Evolutionary conservation across 805 yeast genomes (phyloP).

Genomic region (Yamadazyma kitorensis): DNA sequence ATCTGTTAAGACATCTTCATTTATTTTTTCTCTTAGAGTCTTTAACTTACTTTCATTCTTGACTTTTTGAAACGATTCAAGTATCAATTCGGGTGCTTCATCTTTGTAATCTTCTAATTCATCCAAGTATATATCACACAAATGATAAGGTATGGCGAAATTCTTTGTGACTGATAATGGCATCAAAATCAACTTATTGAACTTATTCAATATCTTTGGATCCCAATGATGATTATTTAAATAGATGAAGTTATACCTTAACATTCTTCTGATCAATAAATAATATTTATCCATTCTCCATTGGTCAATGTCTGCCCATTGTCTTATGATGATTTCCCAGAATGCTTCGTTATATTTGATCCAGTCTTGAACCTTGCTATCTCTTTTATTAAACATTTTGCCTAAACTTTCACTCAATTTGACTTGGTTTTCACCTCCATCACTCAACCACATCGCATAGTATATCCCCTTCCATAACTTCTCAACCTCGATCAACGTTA

Average conservation of each 20-base stretch:
- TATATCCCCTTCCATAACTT: conserved; percentile 96
- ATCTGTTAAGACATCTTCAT: conserved; percentile 66
- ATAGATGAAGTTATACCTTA: conserved; percentile 61
- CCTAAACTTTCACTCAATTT: conserved; percentile 74
- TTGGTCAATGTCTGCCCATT: conserved; percentile 84
- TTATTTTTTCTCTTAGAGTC: conserved; percentile 62
- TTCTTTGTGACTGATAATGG: conserved; percentile 59
- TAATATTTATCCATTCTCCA: conserved; percentile 86
- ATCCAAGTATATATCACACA: conserved; percentile 79
- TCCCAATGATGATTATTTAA: conserved; percentile 57
- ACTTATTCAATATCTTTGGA: conserved; percentile 41
- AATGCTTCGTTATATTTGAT: conserved; percentile 63
- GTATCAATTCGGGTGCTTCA: conserved; percentile 45
- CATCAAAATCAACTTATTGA: conserved; percentile 39
- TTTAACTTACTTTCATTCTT: conserved; percentile 50
- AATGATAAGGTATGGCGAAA: conserved; percentile 77
- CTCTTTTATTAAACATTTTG: conserved; percentile 43
- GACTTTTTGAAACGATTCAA: conserved; percentile 56
- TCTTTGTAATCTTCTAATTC: conserved; percentile 70
- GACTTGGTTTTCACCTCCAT: conserved; percentile 90
- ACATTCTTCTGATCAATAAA: conserved; percentile 72
- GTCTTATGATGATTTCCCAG: conserved; percentile 74
- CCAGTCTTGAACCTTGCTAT: conserved; percentile 24
- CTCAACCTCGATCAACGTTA: conserved; percentile 56
- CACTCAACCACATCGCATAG: conserved; percentile 95